Conservation (phyloP, 2,329 filamentous ascomycete genomes). For the Xylariaceae sp. region DNA sequence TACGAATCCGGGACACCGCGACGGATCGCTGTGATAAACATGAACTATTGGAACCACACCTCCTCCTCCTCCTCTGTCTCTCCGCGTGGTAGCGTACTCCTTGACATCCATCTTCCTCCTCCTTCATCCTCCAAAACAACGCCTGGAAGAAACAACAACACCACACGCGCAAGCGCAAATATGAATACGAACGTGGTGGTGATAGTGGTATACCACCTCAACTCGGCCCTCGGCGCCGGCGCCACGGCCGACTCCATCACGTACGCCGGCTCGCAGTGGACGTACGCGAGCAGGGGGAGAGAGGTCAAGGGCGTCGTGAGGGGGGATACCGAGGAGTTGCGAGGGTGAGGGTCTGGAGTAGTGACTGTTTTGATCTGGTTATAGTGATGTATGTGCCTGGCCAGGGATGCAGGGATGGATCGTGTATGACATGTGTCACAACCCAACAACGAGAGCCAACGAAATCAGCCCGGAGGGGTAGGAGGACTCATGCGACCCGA, state of each 20-base stretch:
- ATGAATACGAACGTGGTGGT: conserved; percentile 5
- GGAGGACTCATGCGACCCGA: too few relatives aligned
- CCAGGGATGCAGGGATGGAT: background rate
- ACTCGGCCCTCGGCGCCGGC: conserved; percentile 31
- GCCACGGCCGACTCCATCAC: conserved; percentile 31
- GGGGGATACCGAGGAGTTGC: conserved; percentile 29
- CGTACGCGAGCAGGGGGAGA: conserved; percentile 29
- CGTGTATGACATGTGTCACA: too few relatives aligned
- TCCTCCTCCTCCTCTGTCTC: conserved; percentile 21
- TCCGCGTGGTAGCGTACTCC: conserved; percentile 19
- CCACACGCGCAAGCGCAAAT: too few relatives aligned
- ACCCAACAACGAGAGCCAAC: too few relatives aligned
- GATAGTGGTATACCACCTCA: conserved; percentile 29
- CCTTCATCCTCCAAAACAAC: too few relatives aligned
- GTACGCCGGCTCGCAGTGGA: conserved; percentile 36
- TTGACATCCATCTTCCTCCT: conserved; percentile 23
- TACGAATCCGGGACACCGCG: conserved; percentile 25
- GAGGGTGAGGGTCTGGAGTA: conserved; percentile 23
- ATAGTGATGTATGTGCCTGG: background rate
- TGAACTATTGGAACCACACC: conserved; percentile 34
- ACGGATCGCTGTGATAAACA: conserved; percentile 30
- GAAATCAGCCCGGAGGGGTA: too few relatives aligned
- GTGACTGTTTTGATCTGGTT: conserved; percentile 28
- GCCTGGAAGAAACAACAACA: too few relatives aligned
- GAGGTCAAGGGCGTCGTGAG: conserved; percentile 32